Conservation (phyloP, 805 yeast species). For the Pichia manshurica region DNA sequence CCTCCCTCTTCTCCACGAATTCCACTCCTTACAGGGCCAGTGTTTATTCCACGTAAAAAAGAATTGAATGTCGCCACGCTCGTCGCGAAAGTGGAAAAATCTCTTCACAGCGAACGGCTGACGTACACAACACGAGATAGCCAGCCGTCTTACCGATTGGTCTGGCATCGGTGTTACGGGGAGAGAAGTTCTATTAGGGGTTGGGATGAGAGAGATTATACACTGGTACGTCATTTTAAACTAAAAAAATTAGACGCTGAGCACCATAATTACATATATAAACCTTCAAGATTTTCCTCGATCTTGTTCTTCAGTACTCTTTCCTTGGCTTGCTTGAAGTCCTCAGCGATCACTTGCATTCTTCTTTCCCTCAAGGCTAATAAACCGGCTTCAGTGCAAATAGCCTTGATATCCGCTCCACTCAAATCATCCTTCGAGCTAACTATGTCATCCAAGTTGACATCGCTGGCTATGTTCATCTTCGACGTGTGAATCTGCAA, state of each 20-base stretch:
- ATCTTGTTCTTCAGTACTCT: slow-evolving; percentile 93
- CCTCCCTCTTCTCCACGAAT: too few species aligned
- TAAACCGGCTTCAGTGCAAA: slow-evolving; percentile 95
- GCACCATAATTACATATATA: slow-evolving; percentile 46
- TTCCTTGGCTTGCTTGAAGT: slow-evolving; percentile 89
- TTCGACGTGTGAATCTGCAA: slow-evolving; percentile 86
- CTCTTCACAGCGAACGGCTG: slow-evolving; percentile 1
- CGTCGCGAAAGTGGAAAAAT: background rate
- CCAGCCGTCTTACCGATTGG: too few species aligned
- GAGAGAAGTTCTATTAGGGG: too few species aligned
- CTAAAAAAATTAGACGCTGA: background rate
- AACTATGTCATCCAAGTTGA: slow-evolving; percentile 82
- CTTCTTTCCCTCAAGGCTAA: slow-evolving; percentile 93
- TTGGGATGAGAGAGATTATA: too few species aligned
- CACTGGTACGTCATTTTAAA: too few species aligned
- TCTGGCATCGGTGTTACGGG: too few species aligned
- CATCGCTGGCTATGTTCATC: slow-evolving; percentile 86
- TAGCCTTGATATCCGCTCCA: slow-evolving; percentile 97
- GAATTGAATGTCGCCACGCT: background rate
- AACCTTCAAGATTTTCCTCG: slow-evolving; percentile 92
- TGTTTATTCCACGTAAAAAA: background rate
- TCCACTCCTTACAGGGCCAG: too few species aligned
- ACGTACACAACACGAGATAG: background rate
- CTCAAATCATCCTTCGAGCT: slow-evolving; percentile 89
- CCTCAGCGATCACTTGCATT: slow-evolving; percentile 94